Evolutionary conservation across 1,139 yeast species (phyloP), one percentile per base, ranked within the genome.

Genomic region (Pichia sp.): DNA sequence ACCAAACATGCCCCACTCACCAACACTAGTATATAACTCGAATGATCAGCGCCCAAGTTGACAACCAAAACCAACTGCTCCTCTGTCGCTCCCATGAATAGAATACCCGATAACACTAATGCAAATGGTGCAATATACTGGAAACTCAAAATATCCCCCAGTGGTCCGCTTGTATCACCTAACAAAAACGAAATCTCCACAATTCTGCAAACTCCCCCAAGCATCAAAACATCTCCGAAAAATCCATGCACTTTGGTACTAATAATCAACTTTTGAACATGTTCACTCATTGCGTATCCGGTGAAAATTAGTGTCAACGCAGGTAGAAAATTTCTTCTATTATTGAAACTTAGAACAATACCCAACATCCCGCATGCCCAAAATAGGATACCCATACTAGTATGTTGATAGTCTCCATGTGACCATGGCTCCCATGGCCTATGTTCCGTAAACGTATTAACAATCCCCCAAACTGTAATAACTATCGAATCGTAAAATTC

Each of bases 331-430:
- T 85, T 77, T 54, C 97, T 74, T 48, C 68, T 70, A 30, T 84
- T 80, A 46, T 76, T 74, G 58, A 83, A 68, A 1, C 95, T 77
- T 45, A 89, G 68, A 66, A 77, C 85, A 57, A 90, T 72, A 0
- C 97, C 97, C 23, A 88, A 68, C 56, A 88, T 69, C 2, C 97
- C 97, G 44, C 96, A 95, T 49, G 88, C 79, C 94, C 96, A 89
- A 95, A 97, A 90, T 38, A 90, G 75, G 50, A 90, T 85, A 2
- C 97, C 97, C 96, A 90, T 88, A 26, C 95, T 79, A 0, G 97
- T 88, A 65, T 89, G 97, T 67, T 89, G 96, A 63, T 83, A 87
- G 63, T 85, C 95, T 5, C 95, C 94, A 72, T 86, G 94, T 44
- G 77, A 74, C 97, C 97, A 90, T 11, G 72, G 77, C 61, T 87